Conservation (phyloP, 495 filamentous ascomycete species). For the Patellaria atrata region DNA sequence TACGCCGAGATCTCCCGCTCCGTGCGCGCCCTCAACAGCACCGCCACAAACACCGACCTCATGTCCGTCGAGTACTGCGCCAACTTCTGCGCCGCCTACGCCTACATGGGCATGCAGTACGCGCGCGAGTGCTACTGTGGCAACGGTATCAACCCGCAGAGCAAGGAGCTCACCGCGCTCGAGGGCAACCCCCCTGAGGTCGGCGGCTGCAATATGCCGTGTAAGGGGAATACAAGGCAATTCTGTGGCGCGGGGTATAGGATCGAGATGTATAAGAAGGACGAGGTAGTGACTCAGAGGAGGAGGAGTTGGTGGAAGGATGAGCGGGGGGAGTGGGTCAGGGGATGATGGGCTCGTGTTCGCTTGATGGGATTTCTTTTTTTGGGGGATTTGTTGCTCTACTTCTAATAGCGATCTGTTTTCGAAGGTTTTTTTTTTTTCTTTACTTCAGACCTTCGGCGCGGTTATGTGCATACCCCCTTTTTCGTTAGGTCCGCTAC, state of each 20-base stretch:
- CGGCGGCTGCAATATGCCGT: conserved; percentile 27
- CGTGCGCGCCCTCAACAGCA: conserved; percentile 7
- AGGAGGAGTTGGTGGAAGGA: too few relatives aligned
- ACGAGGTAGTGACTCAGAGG: too few relatives aligned
- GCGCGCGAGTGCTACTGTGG: conserved; percentile 23
- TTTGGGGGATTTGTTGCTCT: too few relatives aligned
- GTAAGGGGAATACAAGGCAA: conserved; percentile 15
- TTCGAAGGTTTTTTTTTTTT: too few relatives aligned
- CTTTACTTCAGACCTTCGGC: too few relatives aligned
- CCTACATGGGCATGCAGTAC: conserved; percentile 14
- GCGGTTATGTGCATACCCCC: too few relatives aligned
- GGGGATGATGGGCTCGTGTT: too few relatives aligned
- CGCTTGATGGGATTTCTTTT: too few relatives aligned
- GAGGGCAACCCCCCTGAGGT: conserved; percentile 20
- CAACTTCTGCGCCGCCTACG: conserved; percentile 2
- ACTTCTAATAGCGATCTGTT: too few relatives aligned
- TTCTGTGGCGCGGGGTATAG: conserved; percentile 18
- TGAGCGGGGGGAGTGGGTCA: too few relatives aligned
- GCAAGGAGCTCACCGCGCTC: too few relatives aligned
- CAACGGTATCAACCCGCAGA: conserved; percentile 8
- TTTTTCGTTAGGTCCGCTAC: too few relatives aligned
- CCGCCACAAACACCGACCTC: conserved; percentile 2
- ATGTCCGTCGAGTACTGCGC: conserved; percentile 1
- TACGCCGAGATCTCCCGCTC: conserved; percentile 8
- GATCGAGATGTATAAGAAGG: conserved; percentile 15